Conservation (phyloP, 202 grass and related monocot species). For the Sporobolus alterniflorus region DNA sequence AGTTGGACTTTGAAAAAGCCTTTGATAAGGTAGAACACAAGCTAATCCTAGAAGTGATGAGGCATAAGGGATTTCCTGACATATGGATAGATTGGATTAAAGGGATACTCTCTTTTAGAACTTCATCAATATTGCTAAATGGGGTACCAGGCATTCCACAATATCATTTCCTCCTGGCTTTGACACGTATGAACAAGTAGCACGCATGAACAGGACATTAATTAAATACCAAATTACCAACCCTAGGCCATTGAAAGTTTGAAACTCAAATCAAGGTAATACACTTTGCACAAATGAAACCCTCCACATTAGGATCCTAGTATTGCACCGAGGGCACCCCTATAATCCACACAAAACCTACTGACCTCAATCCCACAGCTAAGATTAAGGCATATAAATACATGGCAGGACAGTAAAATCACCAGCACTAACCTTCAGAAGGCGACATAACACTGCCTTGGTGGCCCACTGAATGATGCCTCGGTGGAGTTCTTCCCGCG, state of each 20-base stretch:
- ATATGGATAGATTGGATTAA: too few species aligned
- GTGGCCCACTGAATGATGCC: constrained; percentile 45
- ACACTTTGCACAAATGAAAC: constrained; percentile 12
- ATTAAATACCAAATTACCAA: neutral
- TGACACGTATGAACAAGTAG: neutral
- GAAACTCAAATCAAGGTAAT: neutral
- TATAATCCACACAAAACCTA: neutral
- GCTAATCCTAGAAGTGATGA: too few species aligned
- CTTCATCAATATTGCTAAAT: too few species aligned
- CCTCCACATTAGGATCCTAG: neutral
- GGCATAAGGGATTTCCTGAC: too few species aligned
- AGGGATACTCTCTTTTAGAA: too few species aligned
- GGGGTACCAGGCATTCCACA: too few species aligned
- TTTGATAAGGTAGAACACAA: too few species aligned
- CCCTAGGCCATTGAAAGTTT: neutral
- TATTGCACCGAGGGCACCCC: neutral
- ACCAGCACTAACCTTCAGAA: constrained; percentile 54
- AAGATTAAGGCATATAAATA: neutral
- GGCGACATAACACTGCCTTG: constrained; percentile 50
- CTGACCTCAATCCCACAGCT: neutral
- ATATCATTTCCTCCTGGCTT: neutral
- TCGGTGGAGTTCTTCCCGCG: constrained; percentile 47
- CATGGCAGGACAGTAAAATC: neutral
- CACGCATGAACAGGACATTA: neutral
- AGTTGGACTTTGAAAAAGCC: too few species aligned